Base-by-base conservation (phyloP, 306 rosid genomes). In the Elaeagnus macrophylla region DNA sequence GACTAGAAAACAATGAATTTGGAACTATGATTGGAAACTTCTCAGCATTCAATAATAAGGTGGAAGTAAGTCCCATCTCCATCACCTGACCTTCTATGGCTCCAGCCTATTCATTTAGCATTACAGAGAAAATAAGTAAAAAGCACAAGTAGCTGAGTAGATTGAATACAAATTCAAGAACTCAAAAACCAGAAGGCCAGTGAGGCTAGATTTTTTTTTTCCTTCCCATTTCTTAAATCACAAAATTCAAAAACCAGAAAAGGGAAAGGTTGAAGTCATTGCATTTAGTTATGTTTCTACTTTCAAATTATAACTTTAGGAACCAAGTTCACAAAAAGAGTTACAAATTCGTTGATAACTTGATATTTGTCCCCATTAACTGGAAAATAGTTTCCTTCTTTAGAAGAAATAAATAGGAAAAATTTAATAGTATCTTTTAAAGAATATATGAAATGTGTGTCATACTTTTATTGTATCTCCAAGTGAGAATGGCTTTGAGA, bases 391-490 rank as follows among this genome's bases (percentile, higher is more conserved):
- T 25, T 25, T 25, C 32, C 32, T 5, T 36, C n/a, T 58, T 9
- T 17, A 37, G 35, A 58, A 46, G 45, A 14, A 9, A 54, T 16
- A 49, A 15, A 39, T 51, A 53, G 50, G 38, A 67, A 41, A 10
- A 44, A 32, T 44, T 15, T 11, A 20, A 41, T 14, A 20, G 36
- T 56, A 12, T 57, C 39, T 37, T 56, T 17, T 18, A 25, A 36
- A 44, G 36, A 7, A 8, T 25, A 25, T 25, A 25, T 16, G 11
- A 39, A 37, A 53, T 41, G 57, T 16, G 38, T 41, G 11, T 65
- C 82, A 38, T 75, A 84, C 96, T 80, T 82, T 91, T 68, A 91
- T 91, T 10, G 96, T 91, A 73, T 91, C 99, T 76, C 95, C 99
- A 16, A 87, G 69, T 46, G 99, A 84, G 67, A 91, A 91, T 43